Conservation (phyloP, 2,329 filamentous ascomycete species). For the Aspergillus novoparasiticus region DNA sequence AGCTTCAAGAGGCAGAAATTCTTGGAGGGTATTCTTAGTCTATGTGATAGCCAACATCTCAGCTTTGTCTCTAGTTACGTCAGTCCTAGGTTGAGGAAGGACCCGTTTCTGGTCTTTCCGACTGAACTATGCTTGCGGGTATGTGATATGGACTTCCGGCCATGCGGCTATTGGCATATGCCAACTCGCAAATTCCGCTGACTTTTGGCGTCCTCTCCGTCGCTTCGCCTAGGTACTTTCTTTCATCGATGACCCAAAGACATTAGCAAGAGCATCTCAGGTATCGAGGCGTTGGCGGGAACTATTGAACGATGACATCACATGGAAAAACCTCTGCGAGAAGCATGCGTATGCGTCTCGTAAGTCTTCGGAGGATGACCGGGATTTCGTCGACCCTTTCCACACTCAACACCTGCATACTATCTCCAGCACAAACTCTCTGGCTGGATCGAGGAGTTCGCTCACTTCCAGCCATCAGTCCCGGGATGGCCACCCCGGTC, state of each 20-base stretch:
- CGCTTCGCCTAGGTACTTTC: constrained; percentile 71
- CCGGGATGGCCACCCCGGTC: constrained; percentile 51
- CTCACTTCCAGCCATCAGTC: constrained; percentile 35
- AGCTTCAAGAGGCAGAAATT: constrained; percentile 76
- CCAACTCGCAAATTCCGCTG: constrained; percentile 8
- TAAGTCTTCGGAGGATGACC: constrained; percentile 52
- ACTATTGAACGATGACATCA: constrained; percentile 91
- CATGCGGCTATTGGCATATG: not conserved
- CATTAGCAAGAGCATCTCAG: constrained; percentile 87
- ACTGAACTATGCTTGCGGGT: constrained; percentile 91
- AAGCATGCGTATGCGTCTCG: constrained; percentile 95
- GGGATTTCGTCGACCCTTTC: constrained; percentile 39
- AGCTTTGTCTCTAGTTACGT: constrained; percentile 97
- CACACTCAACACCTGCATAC: constrained; percentile 29
- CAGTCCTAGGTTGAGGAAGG: constrained; percentile 89
- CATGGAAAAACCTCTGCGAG: constrained; percentile 95
- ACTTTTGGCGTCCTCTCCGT: constrained; percentile 5
- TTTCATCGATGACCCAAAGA: constrained; percentile 95
- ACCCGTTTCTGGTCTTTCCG: constrained; percentile 88
- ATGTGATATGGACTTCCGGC: constrained; percentile 37
- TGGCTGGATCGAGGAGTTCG: constrained; percentile 28
- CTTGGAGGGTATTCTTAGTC: constrained; percentile 83
- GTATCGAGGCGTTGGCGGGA: constrained; percentile 96
- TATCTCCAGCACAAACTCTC: constrained; percentile 22
- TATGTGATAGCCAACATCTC: constrained; percentile 92